Conservation (phyloP, 257 asterid species). For the Capsicum baccatum region DNA sequence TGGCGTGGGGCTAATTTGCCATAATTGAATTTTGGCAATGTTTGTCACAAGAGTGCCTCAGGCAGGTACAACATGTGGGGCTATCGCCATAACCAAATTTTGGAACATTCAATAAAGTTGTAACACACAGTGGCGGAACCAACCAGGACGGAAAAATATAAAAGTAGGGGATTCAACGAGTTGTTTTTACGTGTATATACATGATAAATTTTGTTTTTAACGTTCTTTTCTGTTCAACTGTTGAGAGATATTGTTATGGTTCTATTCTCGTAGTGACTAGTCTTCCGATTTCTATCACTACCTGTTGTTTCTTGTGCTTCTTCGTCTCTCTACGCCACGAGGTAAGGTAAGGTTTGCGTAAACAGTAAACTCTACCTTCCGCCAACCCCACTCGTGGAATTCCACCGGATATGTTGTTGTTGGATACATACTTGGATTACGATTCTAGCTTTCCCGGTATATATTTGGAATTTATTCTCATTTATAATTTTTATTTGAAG, state of each 20-base stretch:
- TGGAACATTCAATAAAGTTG: not conserved
- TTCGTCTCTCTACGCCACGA: not conserved
- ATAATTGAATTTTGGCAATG: not conserved
- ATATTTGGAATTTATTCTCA: not conserved
- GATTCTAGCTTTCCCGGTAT: not conserved
- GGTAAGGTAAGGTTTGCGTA: not conserved
- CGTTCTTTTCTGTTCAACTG: no score
- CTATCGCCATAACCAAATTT: not conserved
- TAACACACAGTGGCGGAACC: not conserved
- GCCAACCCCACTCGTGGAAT: not conserved
- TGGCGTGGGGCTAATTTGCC: conserved; percentile 24
- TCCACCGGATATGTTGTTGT: not conserved
- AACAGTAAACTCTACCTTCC: not conserved
- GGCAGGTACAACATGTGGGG: conserved; percentile 16
- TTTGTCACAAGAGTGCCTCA: not conserved
- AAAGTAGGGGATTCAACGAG: not conserved
- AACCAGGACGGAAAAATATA: not conserved
- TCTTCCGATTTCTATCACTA: no score
- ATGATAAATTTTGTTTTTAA: no score
- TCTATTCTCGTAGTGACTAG: no score
- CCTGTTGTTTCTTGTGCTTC: no score
- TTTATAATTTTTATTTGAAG: conserved; percentile 40
- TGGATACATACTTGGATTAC: no score
- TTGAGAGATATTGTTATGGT: no score
- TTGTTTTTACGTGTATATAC: not conserved